These are phyloP conservation scores for Podosphaera xanthii DNA, from an alignment of 2,329 filamentous ascomycete genomes.

Conservation along the genomic window DNA sequence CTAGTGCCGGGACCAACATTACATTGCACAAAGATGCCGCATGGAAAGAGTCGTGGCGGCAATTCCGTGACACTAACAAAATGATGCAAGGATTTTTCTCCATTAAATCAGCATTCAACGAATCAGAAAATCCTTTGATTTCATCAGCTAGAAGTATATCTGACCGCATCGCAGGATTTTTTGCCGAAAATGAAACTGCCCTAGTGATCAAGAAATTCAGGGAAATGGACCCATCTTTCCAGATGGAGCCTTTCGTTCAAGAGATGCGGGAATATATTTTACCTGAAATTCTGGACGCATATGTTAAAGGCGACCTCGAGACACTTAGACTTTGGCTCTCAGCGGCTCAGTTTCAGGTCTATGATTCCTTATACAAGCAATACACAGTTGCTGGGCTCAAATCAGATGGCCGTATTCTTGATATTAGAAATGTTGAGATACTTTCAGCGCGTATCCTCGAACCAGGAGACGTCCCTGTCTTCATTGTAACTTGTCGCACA, in stretches of 20 bases:
- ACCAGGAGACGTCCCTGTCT: constrained; percentile 75
- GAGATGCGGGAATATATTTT: constrained; percentile 96
- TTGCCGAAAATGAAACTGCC: constrained; percentile 94
- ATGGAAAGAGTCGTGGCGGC: constrained; percentile 96
- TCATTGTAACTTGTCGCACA: constrained; percentile 88
- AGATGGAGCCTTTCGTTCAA: constrained; percentile 80
- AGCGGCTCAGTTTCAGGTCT: constrained; percentile 88
- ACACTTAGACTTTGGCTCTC: constrained; percentile 88
- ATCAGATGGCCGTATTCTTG: constrained; percentile 82
- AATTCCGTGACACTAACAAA: constrained; percentile 77
- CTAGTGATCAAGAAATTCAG: constrained; percentile 97
- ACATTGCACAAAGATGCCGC: constrained; percentile 91
- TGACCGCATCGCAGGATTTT: constrained; percentile 81
- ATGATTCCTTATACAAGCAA: constrained; percentile 89
- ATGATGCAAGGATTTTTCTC: constrained; percentile 73
- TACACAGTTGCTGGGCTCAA: constrained; percentile 85
- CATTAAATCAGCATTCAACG: constrained; percentile 72
- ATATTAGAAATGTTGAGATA: constrained; percentile 86
- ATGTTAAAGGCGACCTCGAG: constrained; percentile 85
- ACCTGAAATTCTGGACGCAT: constrained; percentile 89
- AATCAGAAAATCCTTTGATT: constrained; percentile 92
- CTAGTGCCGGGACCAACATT: constrained; percentile 76
- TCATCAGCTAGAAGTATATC: constrained; percentile 78
- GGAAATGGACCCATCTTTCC: constrained; percentile 83
- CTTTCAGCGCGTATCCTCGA: constrained; percentile 60